Base-by-base conservation (phyloP, 2,329 filamentous ascomycete species). In the Beauveria medogensis region DNA sequence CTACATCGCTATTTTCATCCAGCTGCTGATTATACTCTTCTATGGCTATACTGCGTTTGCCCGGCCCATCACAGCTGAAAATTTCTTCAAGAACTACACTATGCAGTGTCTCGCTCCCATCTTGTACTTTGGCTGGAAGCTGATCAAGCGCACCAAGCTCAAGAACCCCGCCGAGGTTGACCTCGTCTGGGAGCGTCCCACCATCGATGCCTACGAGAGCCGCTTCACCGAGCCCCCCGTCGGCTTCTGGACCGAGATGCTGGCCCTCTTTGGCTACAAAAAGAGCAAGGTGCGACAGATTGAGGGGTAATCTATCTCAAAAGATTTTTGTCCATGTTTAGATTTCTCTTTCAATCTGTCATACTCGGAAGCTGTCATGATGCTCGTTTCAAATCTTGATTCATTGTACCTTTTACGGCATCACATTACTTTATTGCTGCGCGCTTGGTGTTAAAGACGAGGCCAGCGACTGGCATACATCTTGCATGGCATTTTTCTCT, bases 101-200 rank as follows among this genome's bases (percentile, higher is more conserved):
- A 83, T 85, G 80, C 74, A 81, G 63, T 71, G 84, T 16, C 69
- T 86, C 26, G 78, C 79, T 0, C 77, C 80, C 8, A 68, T 82
- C 41, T 72, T 84, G 30, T 88, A 81, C 68, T 57, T 80, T 22
- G 76, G 77, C 66, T 90, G 85, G 84, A 90, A 90, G 73, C 8
- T 89, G 1, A 22, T 84, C 69, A 83, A 85, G 74, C 76, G 75
- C 61, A 89, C 86, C 2, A 78, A 77, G 62, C 74, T 82, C 56
- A 74, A 85, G 20, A 72, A 73, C 2, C 74, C 85, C 0, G 69
- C 75, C 5, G 80, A 88, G 67, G 78, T 79, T 3, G 84, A 88
- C 67, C 75, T 87, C 18, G 73, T 84, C 47, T 83, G 83, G 83
- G 78, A 87, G 66, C 75, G 79, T n/a, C 83, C 82, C 24, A 66